These are phyloP conservation scores for Myxozyma kluyveri DNA, from an alignment of 805 yeast species.

Conservation along the genomic window DNA sequence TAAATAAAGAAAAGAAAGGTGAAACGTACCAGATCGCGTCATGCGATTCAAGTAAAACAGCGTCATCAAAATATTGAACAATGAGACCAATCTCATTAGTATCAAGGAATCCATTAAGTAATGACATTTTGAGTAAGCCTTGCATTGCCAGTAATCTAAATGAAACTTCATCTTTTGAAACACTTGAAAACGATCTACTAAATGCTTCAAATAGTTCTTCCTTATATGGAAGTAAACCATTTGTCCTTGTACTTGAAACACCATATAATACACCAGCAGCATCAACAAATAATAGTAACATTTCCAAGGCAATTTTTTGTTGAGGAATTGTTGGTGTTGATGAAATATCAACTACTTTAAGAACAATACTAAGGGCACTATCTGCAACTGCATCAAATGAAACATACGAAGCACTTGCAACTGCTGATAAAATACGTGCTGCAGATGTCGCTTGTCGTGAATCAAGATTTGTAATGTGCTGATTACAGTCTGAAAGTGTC, in stretches of 20 bases:
- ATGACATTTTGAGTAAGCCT: constrained; percentile 58
- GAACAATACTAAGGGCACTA: constrained; percentile 46
- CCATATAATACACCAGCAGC: constrained; percentile 51
- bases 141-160: constrained; percentile 64
- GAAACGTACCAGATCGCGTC: constrained; percentile 52
- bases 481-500: constrained; percentile 44
- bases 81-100: constrained; percentile 58
- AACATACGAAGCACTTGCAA: constrained; percentile 48
- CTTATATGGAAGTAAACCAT: constrained; percentile 49
- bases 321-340: constrained; percentile 43
- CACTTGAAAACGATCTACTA: constrained; percentile 65
- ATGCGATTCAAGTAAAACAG: constrained; percentile 52
- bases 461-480: constrained; percentile 49
- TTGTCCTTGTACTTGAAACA: constrained; percentile 28
- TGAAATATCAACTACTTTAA: constrained; percentile 38
- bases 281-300: constrained; percentile 56
- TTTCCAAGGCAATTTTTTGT: constrained; percentile 59
- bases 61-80: constrained; percentile 61
- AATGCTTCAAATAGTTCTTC: constrained; percentile 67
- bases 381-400: constrained; percentile 48
- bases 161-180: constrained; percentile 67
- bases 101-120: constrained; percentile 49
- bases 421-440: constrained; percentile 54
- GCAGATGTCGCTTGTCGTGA: constrained; percentile 62
- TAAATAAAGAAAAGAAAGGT: not conserved